Percentiles rank a stretch among this genome's conserved stretches.
Conservation (phyloP, 371 early-diverging fungal species). For the Dinochytrium kinnereticum region DNA sequence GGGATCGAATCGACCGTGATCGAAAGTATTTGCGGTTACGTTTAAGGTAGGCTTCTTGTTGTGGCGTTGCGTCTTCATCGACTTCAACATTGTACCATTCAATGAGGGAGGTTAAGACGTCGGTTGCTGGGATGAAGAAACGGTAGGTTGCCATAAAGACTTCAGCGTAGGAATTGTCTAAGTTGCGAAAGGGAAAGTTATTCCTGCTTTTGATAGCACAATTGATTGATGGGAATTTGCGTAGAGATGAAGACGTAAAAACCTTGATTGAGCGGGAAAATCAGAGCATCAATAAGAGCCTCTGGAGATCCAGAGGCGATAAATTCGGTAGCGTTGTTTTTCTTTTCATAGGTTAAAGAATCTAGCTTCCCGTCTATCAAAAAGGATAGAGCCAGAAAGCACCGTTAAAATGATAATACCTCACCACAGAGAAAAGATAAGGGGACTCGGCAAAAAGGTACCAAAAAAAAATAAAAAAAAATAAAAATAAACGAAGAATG, state of each 20-base stretch:
- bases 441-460: too few species aligned
- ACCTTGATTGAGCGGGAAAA: conserved; percentile 57
- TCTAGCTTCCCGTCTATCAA: conserved; percentile 40
- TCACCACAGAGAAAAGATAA: too few species aligned
- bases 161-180: conserved; percentile 54
- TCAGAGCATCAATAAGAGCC: conserved; percentile 52
- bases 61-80: conserved; percentile 37
- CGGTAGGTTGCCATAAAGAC: conserved; percentile 57
- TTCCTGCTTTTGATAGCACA: too few species aligned
- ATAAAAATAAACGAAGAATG: not conserved
- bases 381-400: not conserved
- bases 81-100: conserved; percentile 60
- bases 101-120: conserved; percentile 45
- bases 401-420: too few species aligned
- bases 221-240: too few species aligned
- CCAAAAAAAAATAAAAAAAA: too few species aligned
- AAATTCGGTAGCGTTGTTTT: conserved; percentile 33
- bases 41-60: conserved; percentile 43
- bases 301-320: conserved; percentile 40
- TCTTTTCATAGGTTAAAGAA: conserved; percentile 34
- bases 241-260: not conserved
- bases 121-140: conserved; percentile 46
- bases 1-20: conserved; percentile 40
- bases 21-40: conserved; percentile 48
- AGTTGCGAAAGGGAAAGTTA: not conserved